Percentiles rank a stretch among this genome's conserved stretches.
These are phyloP conservation scores for Gyromitra esculenta DNA, from an alignment of 2,329 filamentous ascomycete genomes.

Conservation along the genomic window DNA sequence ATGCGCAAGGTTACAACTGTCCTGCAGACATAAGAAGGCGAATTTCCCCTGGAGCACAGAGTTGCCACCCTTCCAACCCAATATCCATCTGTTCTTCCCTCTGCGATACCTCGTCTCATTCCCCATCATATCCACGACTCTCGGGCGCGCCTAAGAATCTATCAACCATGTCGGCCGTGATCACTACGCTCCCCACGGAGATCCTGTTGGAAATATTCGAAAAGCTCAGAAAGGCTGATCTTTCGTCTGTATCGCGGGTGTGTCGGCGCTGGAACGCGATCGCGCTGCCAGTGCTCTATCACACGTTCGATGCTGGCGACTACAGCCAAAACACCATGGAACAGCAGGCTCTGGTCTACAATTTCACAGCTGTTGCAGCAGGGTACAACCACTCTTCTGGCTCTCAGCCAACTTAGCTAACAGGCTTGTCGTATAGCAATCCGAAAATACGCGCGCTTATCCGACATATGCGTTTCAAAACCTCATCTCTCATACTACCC, in stretches of 20 bases:
- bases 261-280: constrained; percentile 9
- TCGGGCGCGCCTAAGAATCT: not conserved
- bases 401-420: not conserved
- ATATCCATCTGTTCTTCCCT: no score
- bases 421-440: not conserved
- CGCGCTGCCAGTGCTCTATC: constrained; percentile 13
- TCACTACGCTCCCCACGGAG: constrained; percentile 15
- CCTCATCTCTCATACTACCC: not conserved
- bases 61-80: no score
- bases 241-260: not conserved
- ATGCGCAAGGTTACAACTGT: no score
- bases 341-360: not conserved
- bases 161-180: not conserved
- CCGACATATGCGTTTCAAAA: not conserved
- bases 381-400: not conserved
- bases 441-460: not conserved
- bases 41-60: no score
- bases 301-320: not conserved
- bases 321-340: not conserved
- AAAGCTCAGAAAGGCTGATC: not conserved
- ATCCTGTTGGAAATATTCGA: constrained; percentile 14
- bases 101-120: no score
- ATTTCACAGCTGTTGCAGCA: not conserved
- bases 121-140: no score
- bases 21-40: no score